Conservation (phyloP, 495 filamentous ascomycete species). For the Penicillium coffeae region DNA sequence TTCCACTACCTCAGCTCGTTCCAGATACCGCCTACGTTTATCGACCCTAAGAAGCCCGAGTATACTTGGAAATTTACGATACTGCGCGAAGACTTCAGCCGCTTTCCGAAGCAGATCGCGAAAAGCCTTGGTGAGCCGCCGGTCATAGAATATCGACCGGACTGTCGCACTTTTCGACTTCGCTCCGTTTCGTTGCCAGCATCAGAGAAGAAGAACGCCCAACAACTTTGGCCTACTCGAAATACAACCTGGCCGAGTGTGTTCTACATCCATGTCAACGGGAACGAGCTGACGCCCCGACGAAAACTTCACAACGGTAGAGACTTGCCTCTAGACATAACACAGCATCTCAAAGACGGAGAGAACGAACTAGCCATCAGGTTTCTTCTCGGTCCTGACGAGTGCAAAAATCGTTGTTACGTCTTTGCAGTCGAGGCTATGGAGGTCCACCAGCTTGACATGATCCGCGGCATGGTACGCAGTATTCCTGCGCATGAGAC, state of each 20-base stretch:
- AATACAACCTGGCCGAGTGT: slow-evolving; percentile 70
- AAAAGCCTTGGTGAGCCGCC: slow-evolving; percentile 4
- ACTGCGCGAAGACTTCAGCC: slow-evolving; percentile 8
- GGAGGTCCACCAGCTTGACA: slow-evolving; percentile 47
- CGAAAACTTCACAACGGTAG: slow-evolving; percentile 67
- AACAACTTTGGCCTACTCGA: slow-evolving; percentile 55
- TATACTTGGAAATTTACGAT: slow-evolving; percentile 32
- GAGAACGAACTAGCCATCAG: slow-evolving; percentile 56
- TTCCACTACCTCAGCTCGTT: slow-evolving; percentile 49
- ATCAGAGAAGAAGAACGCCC: slow-evolving; percentile 11
- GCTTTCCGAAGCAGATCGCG: slow-evolving; percentile 13
- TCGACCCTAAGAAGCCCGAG: slow-evolving; percentile 18
- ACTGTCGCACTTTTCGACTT: slow-evolving; percentile 36
- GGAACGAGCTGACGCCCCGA: slow-evolving; percentile 50
- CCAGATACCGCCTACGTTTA: slow-evolving; percentile 31
- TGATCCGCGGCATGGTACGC: slow-evolving; percentile 41
- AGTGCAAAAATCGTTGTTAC: slow-evolving; percentile 36
- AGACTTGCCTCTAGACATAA: slow-evolving; percentile 72
- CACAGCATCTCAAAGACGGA: slow-evolving; percentile 46
- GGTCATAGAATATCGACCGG: slow-evolving; percentile 21
- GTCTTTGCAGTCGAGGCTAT: slow-evolving; percentile 62
- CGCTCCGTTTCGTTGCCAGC: slow-evolving; percentile 36
- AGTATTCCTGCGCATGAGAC: slow-evolving; percentile 25
- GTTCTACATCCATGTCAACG: slow-evolving; percentile 69
- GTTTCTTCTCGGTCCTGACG: slow-evolving; percentile 39